Conservation (phyloP, 768 basidiomycete species). For the Serendipita sp. region DNA sequence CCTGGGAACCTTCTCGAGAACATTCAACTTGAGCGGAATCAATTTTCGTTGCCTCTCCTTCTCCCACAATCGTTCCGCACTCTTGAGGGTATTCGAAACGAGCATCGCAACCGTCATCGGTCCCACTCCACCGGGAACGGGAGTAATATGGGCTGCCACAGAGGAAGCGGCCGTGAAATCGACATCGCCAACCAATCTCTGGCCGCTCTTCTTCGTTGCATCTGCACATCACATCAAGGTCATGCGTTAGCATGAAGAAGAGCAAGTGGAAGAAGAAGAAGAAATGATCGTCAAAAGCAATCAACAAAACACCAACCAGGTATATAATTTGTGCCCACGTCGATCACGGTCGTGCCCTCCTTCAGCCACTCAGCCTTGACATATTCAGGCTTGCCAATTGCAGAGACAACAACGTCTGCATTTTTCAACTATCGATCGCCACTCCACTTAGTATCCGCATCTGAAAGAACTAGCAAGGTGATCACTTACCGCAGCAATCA, state of each 20-base stretch:
- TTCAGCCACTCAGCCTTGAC: constrained; percentile 93
- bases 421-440: constrained; percentile 42
- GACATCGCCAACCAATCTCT: constrained; percentile 92
- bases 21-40: constrained; percentile 59
- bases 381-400: constrained; percentile 86
- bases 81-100: constrained; percentile 83
- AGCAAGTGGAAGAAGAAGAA: not conserved
- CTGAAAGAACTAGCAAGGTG: constrained; percentile 1
- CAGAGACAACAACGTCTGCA: constrained; percentile 89
- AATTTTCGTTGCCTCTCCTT: constrained; percentile 34
- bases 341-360: constrained; percentile 86
- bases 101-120: constrained; percentile 99
- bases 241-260: not conserved
- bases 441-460: constrained; percentile 1
- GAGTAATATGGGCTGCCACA: constrained; percentile 84
- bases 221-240: constrained; percentile 30
- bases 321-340: constrained; percentile 95
- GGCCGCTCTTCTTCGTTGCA: constrained; percentile 81
- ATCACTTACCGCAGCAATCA: constrained; percentile 54
- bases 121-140: constrained; percentile 96
- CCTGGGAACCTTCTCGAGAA: constrained; percentile 75
- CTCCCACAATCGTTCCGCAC: constrained; percentile 72
- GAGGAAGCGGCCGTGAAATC: constrained; percentile 61
- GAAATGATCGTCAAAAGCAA: not conserved
- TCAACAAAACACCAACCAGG: constrained; percentile 37